phyloP scores from a whole-genome alignment of 2,329 filamentous ascomycete species.

The Simplicillium aogashimaense region DNA sequence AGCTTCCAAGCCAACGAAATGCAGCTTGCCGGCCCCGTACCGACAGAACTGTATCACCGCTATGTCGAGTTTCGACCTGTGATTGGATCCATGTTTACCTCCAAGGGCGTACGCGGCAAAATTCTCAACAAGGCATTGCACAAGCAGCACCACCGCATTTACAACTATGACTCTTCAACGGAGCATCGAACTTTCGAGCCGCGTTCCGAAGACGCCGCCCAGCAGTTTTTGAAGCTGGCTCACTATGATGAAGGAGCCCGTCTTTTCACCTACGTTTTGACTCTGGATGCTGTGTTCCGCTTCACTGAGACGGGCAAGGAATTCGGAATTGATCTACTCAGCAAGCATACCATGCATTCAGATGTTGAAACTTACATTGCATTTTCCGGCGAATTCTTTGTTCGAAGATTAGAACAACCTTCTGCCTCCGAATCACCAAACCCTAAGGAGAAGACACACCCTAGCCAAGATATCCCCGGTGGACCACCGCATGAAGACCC shows the following conservation, averaged over 20 bases:
- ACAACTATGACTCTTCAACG: constrained; percentile 76
- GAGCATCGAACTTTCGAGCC: constrained; percentile 58
- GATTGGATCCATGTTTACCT: constrained; percentile 80
- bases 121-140: constrained; percentile 79
- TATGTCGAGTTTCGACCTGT: constrained; percentile 91
- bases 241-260: constrained; percentile 80
- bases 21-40: constrained; percentile 76
- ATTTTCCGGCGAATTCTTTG: constrained; percentile 87
- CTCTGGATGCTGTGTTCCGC: constrained; percentile 73
- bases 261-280: constrained; percentile 87
- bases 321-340: constrained; percentile 85
- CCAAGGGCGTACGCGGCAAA: constrained; percentile 65
- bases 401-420: constrained; percentile 54
- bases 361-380: constrained; percentile 87
- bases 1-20: constrained; percentile 92
- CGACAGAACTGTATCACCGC: constrained; percentile 72
- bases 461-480: constrained; percentile 33
- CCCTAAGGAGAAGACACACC: constrained; percentile 39
- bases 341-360: constrained; percentile 95
- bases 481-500: constrained; percentile 34
- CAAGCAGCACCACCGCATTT: constrained; percentile 80
- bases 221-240: constrained; percentile 75
- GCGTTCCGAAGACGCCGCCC: constrained; percentile 59
- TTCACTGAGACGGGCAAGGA: constrained; percentile 96
- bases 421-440: constrained; percentile 31